Evolutionary conservation across 2,329 filamentous ascomycete genomes (phyloP).

Genomic region (Endothia cerciana): DNA sequence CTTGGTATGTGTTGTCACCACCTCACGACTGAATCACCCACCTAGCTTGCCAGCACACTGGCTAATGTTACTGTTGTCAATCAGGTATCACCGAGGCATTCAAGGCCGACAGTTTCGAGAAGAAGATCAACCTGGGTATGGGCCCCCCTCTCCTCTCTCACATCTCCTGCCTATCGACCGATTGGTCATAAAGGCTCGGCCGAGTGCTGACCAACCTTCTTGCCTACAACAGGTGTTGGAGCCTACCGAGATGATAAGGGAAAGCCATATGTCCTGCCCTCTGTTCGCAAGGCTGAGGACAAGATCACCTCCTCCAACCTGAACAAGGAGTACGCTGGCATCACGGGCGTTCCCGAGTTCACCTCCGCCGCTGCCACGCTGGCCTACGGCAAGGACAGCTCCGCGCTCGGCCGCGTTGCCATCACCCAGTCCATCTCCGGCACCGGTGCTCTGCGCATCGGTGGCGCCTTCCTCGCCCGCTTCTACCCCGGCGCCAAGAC

Average conservation of each 20-base stretch:
- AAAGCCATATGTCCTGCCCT: constrained; percentile 97
- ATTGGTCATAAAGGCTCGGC: background rate
- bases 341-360: constrained; percentile 94
- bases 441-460: constrained; percentile 93
- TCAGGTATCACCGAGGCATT: constrained; percentile 94
- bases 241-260: constrained; percentile 98
- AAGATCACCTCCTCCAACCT: constrained; percentile 76
- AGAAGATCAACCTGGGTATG: constrained; percentile 98
- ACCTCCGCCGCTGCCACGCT: constrained; percentile 89
- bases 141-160: background rate
- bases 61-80: constrained; percentile 34
- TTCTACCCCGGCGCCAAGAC: constrained; percentile 92
- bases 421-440: constrained; percentile 98
- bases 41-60: constrained; percentile 13
- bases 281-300: constrained; percentile 85
- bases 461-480: constrained; percentile 87
- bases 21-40: constrained; percentile 9
- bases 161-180: background rate
- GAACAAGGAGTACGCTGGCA: constrained; percentile 98
- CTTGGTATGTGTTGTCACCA: constrained; percentile 59
- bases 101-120: constrained; percentile 90
- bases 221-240: constrained; percentile 70
- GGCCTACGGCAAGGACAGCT: constrained; percentile 83
- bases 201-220: constrained; percentile 13
- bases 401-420: constrained; percentile 77